Evolutionary conservation across 495 filamentous ascomycete species (phyloP), one percentile per base, ranked within the genome.

Genomic region (Penicillium coffeae): DNA sequence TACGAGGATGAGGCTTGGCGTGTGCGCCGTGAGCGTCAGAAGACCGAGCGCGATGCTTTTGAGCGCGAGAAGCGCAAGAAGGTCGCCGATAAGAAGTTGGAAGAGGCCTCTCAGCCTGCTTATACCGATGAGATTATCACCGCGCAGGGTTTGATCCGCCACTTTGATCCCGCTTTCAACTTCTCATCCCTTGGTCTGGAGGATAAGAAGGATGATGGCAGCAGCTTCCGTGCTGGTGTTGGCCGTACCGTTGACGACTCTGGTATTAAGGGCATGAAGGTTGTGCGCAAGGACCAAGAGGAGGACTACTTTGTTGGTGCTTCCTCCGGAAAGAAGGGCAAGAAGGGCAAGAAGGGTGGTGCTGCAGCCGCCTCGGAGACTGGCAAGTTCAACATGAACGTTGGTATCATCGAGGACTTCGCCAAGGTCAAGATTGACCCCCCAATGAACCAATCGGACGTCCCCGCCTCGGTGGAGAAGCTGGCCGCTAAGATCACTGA

Each of bases 61-160:
- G 76, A 83, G 60, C 78, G 79, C 7, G 82, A 82, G 62, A 86
- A 86, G 73, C 81, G 84, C 69, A 90, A 85, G 74, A 86, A 91
- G 70, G 75, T 87, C 21, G 93, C 93, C 15, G 79, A 78, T 42
- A 77, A 91, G 74, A 86, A 88, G 68, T 81, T 95, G 39, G 91
- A 90, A 63, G 91, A 96, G 71, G 93, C 94, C 49, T 91, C 88
- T 45, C 78, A 83, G 53, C 90, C 82, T 0, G 93, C 93, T 35
- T 99, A 89, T 72, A 74, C 86, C 38, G 89, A 95, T 48, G 89
- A 97, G 74, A 94, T 99, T 60, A 77, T 88, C 38, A 85, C 86
- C 42, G 88, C 89, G 30, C 85, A 91, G 68, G 84, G 81, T 60
- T 76, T 99, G 8, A 85, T 96, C 48, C 83, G 84, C 42, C 91